A percentile compares a stretch with the other conserved stretches of the same genome.
Conservation (phyloP, 2,329 filamentous ascomycete species). For the Paraphoma chrysanthemicola region DNA sequence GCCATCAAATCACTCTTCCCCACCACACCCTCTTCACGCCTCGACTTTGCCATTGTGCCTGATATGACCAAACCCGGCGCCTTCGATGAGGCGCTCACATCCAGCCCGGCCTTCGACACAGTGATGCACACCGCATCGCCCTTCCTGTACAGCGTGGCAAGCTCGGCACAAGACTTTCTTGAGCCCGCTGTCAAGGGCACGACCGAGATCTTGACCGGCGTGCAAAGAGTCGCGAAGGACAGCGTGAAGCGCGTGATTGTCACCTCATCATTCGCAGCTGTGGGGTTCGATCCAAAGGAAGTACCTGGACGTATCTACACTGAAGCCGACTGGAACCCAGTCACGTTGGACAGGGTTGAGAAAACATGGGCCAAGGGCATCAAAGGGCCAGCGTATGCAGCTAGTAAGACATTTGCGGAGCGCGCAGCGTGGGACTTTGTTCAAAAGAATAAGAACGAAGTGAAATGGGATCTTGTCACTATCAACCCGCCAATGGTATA, state of each 20-base stretch:
- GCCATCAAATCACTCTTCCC: background rate
- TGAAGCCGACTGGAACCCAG: constrained; percentile 60
- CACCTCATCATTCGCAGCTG: constrained; percentile 69
- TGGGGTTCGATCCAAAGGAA: constrained; percentile 60
- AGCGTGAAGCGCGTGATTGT: constrained; percentile 73
- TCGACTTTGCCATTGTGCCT: constrained; percentile 70
- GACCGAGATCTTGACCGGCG: constrained; percentile 61
- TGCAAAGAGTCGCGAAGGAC: background rate
- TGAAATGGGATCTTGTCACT: constrained; percentile 23
- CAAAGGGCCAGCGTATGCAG: constrained; percentile 46
- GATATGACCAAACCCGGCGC: constrained; percentile 72
- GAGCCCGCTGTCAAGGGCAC: constrained; percentile 59
- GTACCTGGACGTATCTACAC: constrained; percentile 53
- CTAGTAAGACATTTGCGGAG: constrained; percentile 66
- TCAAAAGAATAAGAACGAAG: constrained; percentile 47
- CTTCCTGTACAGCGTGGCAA: constrained; percentile 72
- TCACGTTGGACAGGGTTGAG: constrained; percentile 50
- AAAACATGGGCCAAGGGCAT: constrained; percentile 46
- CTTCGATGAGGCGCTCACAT: constrained; percentile 65
- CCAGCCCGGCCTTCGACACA: constrained; percentile 68
- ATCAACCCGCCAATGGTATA: constrained; percentile 52
- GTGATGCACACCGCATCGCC: constrained; percentile 60
- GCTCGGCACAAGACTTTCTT: constrained; percentile 66
- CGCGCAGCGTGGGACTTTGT: constrained; percentile 57
- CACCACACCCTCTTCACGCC: constrained; percentile 34